phyloP scores from a whole-genome alignment of 305 asterid species.

The Nicotiana rustica region DNA sequence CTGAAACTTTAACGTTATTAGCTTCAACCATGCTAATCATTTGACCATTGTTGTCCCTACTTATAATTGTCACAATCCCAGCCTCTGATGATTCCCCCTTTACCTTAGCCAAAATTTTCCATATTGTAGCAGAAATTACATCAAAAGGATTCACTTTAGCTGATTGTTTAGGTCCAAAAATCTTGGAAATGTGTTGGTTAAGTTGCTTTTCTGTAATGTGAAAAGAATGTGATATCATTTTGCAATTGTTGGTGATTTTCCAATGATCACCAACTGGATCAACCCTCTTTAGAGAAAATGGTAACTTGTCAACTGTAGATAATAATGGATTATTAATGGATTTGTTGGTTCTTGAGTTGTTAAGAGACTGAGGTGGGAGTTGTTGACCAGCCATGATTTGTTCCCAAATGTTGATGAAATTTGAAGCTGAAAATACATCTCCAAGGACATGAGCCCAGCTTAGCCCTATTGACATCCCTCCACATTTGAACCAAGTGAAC shows the following conservation, averaged over 20 bases:
- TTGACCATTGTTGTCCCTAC: conserved; percentile 42
- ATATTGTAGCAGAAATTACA: conserved; percentile 58
- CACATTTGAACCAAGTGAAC: conserved; percentile 81
- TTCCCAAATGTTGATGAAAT: conserved; percentile 64
- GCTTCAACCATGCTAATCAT: conserved; percentile 57
- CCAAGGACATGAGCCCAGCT: conserved; percentile 84
- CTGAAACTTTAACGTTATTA: conserved; percentile 4
- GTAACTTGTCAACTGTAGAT: conserved; percentile 32
- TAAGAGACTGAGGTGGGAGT: conserved; percentile 34
- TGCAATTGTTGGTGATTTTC: conserved; percentile 48
- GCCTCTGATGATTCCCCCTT: conserved; percentile 42
- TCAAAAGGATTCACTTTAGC: conserved; percentile 49
- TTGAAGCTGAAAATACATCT: conserved; percentile 70
- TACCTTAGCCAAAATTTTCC: conserved; percentile 69
- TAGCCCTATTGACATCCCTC: conserved; percentile 75
- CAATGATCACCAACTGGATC: conserved; percentile 64
- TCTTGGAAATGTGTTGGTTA: conserved; percentile 31
- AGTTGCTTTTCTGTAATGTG: conserved; percentile 48
- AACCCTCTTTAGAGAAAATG: conserved; percentile 51
- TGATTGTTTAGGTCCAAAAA: neutral
- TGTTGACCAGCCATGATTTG: conserved; percentile 48
- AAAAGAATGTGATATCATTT: conserved; percentile 55
- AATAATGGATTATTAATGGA: neutral
- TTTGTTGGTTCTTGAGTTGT: conserved; percentile 30
- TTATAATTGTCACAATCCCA: conserved; percentile 50